Percentiles rank a stretch among this genome's conserved stretches.
Conservation (phyloP, 352 stramenopile genomes). For the Phytophthora pisi region DNA sequence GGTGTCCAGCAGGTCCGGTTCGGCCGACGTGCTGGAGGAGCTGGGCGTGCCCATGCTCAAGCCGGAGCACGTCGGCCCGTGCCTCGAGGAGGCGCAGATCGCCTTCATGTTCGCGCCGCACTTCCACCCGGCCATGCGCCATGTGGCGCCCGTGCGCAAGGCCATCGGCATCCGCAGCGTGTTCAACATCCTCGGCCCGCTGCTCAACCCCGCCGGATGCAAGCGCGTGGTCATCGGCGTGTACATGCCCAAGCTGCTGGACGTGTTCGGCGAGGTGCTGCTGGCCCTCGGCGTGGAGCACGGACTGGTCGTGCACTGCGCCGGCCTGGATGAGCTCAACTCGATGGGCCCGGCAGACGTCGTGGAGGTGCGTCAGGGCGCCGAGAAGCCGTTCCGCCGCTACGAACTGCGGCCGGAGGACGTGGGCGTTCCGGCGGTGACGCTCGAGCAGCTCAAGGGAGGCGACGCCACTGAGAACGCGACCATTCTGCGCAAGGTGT, state of each 20-base stretch:
- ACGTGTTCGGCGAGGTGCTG: constrained; percentile 82
- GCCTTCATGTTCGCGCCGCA: constrained; percentile 98
- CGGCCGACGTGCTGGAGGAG: constrained; percentile 96
- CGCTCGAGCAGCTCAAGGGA: constrained; percentile 94
- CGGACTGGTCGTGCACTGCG: constrained; percentile 98
- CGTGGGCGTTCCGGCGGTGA: constrained; percentile 92
- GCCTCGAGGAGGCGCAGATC: constrained; percentile 92
- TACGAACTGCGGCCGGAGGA: constrained; percentile 60
- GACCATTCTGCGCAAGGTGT: constrained; percentile 88
- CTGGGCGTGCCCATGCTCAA: constrained; percentile 96
- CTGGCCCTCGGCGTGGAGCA: constrained; percentile 95
- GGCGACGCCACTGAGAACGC: constrained; percentile 96
- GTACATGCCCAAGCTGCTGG: constrained; percentile 94
- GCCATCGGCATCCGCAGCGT: constrained; percentile 95
- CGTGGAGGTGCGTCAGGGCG: constrained; percentile 68
- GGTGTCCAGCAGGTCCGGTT: constrained; percentile 95
- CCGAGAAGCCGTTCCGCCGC: constrained; percentile 43
- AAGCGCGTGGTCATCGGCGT: constrained; percentile 98
- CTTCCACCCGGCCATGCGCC: constrained; percentile 97
- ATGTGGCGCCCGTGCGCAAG: constrained; percentile 95
- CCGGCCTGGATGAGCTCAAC: constrained; percentile 98
- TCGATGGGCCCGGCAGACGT: constrained; percentile 91
- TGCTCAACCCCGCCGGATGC: constrained; percentile 97
- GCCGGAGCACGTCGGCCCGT: constrained; percentile 91
- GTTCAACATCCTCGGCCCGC: constrained; percentile 99